phyloP scores from a whole-genome alignment of 2,329 filamentous ascomycete species.

The Fusarium newnesense region DNA sequence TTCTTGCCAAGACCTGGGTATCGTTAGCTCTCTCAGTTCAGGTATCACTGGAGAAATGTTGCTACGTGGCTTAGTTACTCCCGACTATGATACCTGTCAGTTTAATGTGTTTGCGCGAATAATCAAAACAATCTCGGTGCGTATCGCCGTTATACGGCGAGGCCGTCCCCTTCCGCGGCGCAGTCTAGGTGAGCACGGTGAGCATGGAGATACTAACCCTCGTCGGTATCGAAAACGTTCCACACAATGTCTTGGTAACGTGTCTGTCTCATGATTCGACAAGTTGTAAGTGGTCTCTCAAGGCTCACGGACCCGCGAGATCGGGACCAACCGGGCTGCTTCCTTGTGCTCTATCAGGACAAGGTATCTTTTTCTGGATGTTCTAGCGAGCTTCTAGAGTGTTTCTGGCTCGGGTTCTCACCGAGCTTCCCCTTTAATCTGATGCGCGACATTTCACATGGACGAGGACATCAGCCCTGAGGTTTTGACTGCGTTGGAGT shows the following conservation, averaged over 20 bases:
- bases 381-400: constrained; percentile 34
- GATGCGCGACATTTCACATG: neutral
- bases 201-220: constrained; percentile 15
- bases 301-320: constrained; percentile 22
- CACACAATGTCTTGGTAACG: constrained; percentile 35
- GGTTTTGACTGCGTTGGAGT: neutral
- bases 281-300: constrained; percentile 12
- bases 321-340: constrained; percentile 40
- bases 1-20: neutral
- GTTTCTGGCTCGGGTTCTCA: constrained; percentile 25
- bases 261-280: constrained; percentile 37
- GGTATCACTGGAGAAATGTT: neutral
- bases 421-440: constrained; percentile 17
- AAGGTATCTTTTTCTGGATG: neutral
- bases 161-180: constrained; percentile 28
- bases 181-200: constrained; percentile 36
- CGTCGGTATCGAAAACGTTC: constrained; percentile 31
- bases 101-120: constrained; percentile 34
- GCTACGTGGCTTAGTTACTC: neutral
- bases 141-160: constrained; percentile 27
- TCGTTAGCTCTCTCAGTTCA: neutral
- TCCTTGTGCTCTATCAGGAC: constrained; percentile 8
- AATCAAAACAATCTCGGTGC: constrained; percentile 4
- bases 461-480: neutral
- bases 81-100: neutral